Evolutionary conservation across 257 asterid genomes (phyloP), one percentile per base, ranked within the genome.

Genomic region (Ajuga chamaepitys): DNA sequence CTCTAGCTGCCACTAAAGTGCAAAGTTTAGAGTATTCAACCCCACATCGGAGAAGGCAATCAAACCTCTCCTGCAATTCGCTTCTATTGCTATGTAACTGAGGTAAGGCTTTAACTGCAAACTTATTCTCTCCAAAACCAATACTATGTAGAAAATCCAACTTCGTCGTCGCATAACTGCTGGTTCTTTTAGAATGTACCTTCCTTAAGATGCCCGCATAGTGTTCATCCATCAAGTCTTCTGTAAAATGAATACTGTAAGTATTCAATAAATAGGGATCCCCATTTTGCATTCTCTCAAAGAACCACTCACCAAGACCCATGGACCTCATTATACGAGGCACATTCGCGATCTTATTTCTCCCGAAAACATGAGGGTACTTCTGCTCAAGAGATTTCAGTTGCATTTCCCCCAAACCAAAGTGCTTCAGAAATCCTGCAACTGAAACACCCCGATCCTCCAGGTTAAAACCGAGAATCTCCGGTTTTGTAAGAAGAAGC

Each of bases 251-350:
- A 66, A 72, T 62, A 16, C 64, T 12, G 66, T 81, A 85, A 57
- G 80, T 65, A 24, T 26, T 40, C 55, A 85, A 77, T 65, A 81
- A 71, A 38, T 41, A 32, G 28, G 72, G 86, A 70, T 78, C 71
- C 60, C 86, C 85, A 20, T 53, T 66, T 73, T 64, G 86, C 74
- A 87, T 30, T 62, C 48, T 74, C 37, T 77, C 72, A 28, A 85
- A 87, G 80, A 87, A 87, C 95, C 95, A 87, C 21, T 77, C 78
- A 20, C 71, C 67, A n/a, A 85, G 85, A 67, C 81, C 70, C 81
- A 87, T 58, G 3, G 88, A 74, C 80, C 85, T 77, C 81, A 87
- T 77, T 2, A 74, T 40, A 16, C 71, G 60, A 68, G 88, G 86
- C 54, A 85, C 32, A 65, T 87, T 85, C 62, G 70, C 82, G 21